phyloP scores from a whole-genome alignment of 2,329 filamentous ascomycete species.

The Botryotinia narcissicola region DNA sequence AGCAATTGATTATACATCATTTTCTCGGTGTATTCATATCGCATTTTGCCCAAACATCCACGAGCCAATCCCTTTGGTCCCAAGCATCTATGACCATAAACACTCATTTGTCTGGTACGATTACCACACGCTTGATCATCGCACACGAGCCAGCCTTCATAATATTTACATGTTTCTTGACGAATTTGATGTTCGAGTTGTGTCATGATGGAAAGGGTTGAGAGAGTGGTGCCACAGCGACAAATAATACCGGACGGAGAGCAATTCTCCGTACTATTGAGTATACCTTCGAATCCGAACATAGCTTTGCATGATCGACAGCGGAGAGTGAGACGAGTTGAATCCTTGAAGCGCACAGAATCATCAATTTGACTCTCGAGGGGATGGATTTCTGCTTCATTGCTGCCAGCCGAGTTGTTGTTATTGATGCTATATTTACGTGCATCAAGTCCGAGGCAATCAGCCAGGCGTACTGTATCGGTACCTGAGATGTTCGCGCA shows the following conservation, averaged over 20 bases:
- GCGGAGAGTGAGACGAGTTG: constrained; percentile 70
- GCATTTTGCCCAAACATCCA: constrained; percentile 84
- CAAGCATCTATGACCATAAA: constrained; percentile 86
- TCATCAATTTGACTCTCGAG: constrained; percentile 95
- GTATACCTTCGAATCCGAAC: constrained; percentile 75
- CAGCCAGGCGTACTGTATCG: constrained; percentile 82
- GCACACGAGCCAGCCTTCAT: constrained; percentile 88
- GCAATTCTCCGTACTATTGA: constrained; percentile 55
- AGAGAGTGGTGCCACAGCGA: constrained; percentile 60
- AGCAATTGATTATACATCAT: constrained; percentile 92
- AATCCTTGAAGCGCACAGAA: constrained; percentile 81
- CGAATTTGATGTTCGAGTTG: constrained; percentile 87
- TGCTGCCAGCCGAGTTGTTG: constrained; percentile 48
- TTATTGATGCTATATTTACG: constrained; percentile 77
- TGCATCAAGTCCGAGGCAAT: constrained; percentile 89
- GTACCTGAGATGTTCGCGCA: constrained; percentile 95
- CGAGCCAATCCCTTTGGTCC: constrained; percentile 81
- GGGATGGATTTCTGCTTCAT: constrained; percentile 76
- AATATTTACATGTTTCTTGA: constrained; percentile 76
- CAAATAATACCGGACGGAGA: constrained; percentile 76
- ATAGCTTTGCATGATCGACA: constrained; percentile 77
- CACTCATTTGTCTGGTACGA: constrained; percentile 86
- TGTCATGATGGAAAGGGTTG: constrained; percentile 75
- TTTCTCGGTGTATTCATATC: constrained; percentile 83
- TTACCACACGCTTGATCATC: constrained; percentile 84